phyloP scores from a whole-genome alignment of 2,329 filamentous ascomycete species.

The Fusarium sp. region DNA sequence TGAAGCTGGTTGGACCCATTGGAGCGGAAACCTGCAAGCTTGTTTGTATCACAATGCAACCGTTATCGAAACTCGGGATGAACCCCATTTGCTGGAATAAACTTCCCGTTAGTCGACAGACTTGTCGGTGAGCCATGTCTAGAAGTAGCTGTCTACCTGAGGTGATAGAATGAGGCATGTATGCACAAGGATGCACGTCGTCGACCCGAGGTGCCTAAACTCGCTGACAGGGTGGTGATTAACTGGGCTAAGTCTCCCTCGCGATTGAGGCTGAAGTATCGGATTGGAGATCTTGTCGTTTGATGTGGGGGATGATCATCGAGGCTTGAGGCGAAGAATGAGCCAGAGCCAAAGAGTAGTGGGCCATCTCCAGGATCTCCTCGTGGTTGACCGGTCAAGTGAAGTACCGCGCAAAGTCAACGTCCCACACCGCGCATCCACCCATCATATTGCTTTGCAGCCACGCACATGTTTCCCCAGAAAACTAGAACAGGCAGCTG shows the following conservation, averaged over 20 bases:
- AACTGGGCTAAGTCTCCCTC: constrained; percentile 1
- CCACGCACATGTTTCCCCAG: constrained; percentile 38
- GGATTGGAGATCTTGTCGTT: constrained; percentile 24
- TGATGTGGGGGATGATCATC: constrained; percentile 41
- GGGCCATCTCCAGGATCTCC: constrained; percentile 34
- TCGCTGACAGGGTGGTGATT: constrained; percentile 1
- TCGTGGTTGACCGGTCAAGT: constrained; percentile 32
- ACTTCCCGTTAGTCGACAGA: constrained; percentile 15
- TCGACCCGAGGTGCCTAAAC: constrained; percentile 6
- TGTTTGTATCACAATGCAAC: constrained; percentile 32
- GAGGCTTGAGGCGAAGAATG: constrained; percentile 13
- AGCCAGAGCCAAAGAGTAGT: constrained; percentile 23
- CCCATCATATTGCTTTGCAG: constrained; percentile 31
- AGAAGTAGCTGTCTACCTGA: constrained; percentile 5
- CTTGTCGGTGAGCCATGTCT: constrained; percentile 23
- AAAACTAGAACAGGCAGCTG: constrained; percentile 41
- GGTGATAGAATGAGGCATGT: constrained; percentile 5
- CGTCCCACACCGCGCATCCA: constrained; percentile 39
- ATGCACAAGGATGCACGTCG: constrained; percentile 17
- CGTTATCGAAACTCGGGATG: constrained; percentile 33
- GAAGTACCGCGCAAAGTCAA: constrained; percentile 23
- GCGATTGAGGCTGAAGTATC: constrained; percentile 39
- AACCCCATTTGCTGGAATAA: constrained; percentile 39
- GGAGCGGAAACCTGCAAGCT: constrained; percentile 31
- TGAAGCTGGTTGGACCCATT: constrained; percentile 21